phyloP scores from a whole-genome alignment of 441 rosid genomes.

The Euphorbia celastroides region DNA sequence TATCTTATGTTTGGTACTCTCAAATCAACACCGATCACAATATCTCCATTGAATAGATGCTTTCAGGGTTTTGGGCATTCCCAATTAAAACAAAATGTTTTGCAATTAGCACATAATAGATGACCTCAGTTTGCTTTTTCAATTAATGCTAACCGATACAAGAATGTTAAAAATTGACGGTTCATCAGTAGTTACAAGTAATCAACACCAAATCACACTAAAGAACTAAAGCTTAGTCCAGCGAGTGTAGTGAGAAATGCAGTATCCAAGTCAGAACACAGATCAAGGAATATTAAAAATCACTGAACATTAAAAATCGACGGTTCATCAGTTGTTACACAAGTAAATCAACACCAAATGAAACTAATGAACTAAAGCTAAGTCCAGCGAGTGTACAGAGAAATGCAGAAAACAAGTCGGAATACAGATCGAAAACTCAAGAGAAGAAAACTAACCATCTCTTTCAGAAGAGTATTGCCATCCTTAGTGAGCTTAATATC shows the following conservation, averaged over 20 bases:
- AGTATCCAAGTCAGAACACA: not conserved
- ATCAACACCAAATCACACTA: not conserved
- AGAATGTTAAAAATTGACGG: no score
- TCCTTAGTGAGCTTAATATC: conserved; percentile 97
- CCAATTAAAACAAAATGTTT: not conserved
- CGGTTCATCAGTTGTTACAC: no score
- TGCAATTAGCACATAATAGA: not conserved
- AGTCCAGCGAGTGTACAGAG: not conserved
- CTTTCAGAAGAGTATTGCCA: conserved; percentile 89
- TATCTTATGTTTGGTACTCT: not conserved
- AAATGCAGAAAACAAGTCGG: not conserved
- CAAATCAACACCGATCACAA: not conserved
- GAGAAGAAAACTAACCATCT: conserved; percentile 51
- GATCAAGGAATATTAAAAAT: no score
- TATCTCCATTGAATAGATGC: not conserved
- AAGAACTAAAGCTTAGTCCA: not conserved
- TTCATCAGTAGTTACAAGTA: not conserved
- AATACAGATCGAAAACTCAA: conserved; percentile 5
- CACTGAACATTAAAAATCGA: no score
- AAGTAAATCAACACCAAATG: not conserved
- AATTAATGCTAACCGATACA: no score
- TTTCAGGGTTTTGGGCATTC: not conserved
- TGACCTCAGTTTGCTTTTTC: not conserved
- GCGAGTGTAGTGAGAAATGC: not conserved
- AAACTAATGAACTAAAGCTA: not conserved